These are phyloP conservation scores for Cryptococcus floricola DNA, from an alignment of 1,284 basidiomycete species.

Conservation along the genomic window DNA sequence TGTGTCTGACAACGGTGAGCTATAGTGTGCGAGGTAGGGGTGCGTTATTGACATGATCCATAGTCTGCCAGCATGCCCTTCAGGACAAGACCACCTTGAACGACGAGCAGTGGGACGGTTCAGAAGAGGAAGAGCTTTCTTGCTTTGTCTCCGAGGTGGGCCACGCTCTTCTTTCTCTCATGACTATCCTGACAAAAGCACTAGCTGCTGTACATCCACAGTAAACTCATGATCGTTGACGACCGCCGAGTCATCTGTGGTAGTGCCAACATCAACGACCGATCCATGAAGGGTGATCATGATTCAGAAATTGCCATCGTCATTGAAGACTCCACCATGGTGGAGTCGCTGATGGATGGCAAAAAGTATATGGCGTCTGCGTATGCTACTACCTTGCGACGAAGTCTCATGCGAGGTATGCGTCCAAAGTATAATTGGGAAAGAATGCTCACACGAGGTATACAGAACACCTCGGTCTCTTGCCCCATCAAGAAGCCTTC, in stretches of 20 bases:
- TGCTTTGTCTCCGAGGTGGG: conserved; percentile 76
- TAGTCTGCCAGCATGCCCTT: conserved; percentile 77
- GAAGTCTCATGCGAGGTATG: conserved; percentile 44
- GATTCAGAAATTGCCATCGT: conserved; percentile 90
- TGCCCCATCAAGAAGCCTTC: conserved; percentile 46
- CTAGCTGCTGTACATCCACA: conserved; percentile 47
- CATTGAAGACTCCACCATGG: conserved; percentile 77
- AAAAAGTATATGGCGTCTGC: conserved; percentile 51
- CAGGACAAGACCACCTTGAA: conserved; percentile 58
- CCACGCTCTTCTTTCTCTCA: conserved; percentile 60
- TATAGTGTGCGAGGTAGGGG: not conserved
- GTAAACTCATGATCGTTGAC: conserved; percentile 82
- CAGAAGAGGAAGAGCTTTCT: conserved; percentile 72
- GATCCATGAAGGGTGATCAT: conserved; percentile 65
- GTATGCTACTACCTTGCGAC: conserved; percentile 42
- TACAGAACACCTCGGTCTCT: conserved; percentile 82
- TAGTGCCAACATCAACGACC: conserved; percentile 62
- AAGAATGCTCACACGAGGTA: not conserved
- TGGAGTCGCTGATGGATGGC: conserved; percentile 75
- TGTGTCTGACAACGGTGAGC: conserved; percentile 38
- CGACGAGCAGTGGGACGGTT: conserved; percentile 77
- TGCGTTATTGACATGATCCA: conserved; percentile 24
- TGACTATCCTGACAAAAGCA: not conserved
- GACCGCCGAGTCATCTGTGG: conserved; percentile 71
- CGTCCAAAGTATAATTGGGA: not conserved